Percentiles rank a stretch among this genome's conserved stretches.
Conservation (phyloP, 352 stramenopile genomes). For the Globisporangium rhizosaccharum region DNA sequence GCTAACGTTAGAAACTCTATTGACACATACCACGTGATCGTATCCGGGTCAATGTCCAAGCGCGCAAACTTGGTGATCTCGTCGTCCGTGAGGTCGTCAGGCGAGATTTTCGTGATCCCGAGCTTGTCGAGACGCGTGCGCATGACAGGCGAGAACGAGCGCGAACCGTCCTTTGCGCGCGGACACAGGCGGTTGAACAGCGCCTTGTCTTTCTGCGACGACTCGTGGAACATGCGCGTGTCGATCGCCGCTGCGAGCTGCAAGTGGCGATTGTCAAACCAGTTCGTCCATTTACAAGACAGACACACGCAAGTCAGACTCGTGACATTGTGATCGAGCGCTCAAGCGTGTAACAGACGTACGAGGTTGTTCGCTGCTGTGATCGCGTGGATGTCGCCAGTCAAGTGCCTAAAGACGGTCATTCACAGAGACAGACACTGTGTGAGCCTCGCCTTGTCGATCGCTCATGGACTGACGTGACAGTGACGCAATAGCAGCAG, state of each 20-base stretch:
- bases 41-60: constrained; percentile 94
- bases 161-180: constrained; percentile 71
- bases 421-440: background rate
- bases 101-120: constrained; percentile 89
- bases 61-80: constrained; percentile 91
- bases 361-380: constrained; percentile 97
- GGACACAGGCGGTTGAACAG: constrained; percentile 85
- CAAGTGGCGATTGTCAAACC: background rate
- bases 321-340: no score
- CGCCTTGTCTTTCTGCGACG: constrained; percentile 69
- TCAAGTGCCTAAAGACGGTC: constrained; percentile 83
- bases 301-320: no score
- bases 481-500: constrained; percentile 30
- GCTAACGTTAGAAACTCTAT: background rate
- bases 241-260: constrained; percentile 96
- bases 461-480: no score
- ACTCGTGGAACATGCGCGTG: constrained; percentile 98
- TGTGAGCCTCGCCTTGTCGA: background rate
- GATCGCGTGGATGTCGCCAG: constrained; percentile 98
- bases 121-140: constrained; percentile 93
- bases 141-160: constrained; percentile 90
- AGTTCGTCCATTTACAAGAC: background rate
- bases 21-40: constrained; percentile 62
- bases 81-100: constrained; percentile 92
- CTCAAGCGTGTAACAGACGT: background rate